phyloP scores from a whole-genome alignment of 139 green algal genomes.

The Auxenochlorella pyrenoidosa region DNA sequence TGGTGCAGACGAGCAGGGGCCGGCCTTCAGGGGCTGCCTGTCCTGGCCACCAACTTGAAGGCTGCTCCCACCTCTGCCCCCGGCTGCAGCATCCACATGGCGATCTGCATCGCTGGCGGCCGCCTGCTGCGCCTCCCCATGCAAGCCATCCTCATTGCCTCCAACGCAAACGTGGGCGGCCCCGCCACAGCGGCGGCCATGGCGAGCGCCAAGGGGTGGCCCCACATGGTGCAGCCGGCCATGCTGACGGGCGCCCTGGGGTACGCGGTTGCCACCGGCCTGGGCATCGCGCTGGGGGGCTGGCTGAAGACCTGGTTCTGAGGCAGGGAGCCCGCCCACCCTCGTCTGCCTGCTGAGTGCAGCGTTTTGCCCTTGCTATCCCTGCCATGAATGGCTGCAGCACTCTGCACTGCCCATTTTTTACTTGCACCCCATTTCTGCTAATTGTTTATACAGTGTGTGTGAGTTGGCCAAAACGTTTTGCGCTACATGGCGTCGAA shows the following conservation, averaged over 20 bases:
- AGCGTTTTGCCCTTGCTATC: background rate
- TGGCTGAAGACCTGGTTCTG: constrained; percentile 29
- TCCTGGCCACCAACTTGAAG: too few relatives aligned
- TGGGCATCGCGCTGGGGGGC: constrained; percentile 46
- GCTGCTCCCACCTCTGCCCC: background rate
- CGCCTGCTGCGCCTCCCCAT: constrained; percentile 53
- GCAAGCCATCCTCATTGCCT: constrained; percentile 67
- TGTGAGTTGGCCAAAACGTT: too few relatives aligned
- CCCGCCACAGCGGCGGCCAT: constrained; percentile 82
- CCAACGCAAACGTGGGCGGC: constrained; percentile 83
- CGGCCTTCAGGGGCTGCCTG: too few relatives aligned
- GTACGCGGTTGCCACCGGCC: constrained; percentile 64
- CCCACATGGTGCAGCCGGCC: constrained; percentile 72
- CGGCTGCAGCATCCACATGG: constrained; percentile 39
- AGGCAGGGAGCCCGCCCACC: too few relatives aligned
- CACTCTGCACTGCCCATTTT: too few relatives aligned
- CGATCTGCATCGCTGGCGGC: constrained; percentile 44
- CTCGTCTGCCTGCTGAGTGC: background rate
- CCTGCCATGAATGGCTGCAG: too few relatives aligned
- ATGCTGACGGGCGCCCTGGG: constrained; percentile 70
- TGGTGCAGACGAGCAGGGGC: too few relatives aligned
- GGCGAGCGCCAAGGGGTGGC: constrained; percentile 72
- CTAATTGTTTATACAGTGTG: too few relatives aligned
- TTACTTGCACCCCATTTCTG: too few relatives aligned
- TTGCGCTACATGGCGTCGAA: too few relatives aligned